Evolutionary conservation across 2,329 filamentous ascomycete genomes (phyloP).

Genomic region (Exserohilum rostratum): DNA sequence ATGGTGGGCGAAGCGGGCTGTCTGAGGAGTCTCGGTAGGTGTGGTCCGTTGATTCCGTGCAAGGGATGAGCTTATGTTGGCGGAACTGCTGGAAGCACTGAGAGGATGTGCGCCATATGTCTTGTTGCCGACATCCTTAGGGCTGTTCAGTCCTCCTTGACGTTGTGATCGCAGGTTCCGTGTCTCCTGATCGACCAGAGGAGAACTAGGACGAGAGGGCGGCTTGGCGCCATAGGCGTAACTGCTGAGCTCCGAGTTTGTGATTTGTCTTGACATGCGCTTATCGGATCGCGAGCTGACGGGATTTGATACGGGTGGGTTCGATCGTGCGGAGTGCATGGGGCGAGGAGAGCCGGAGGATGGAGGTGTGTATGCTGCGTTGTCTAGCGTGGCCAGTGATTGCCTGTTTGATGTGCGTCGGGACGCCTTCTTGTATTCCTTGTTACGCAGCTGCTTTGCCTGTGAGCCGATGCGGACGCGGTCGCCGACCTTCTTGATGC

Average conservation of each 20-base stretch:
- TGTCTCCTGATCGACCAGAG: constrained; percentile 65
- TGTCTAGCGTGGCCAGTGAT: constrained; percentile 81
- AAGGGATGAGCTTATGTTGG: constrained; percentile 54
- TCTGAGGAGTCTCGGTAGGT: constrained; percentile 67
- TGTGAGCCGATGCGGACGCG: constrained; percentile 76
- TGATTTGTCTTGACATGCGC: constrained; percentile 56
- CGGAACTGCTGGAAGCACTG: constrained; percentile 59
- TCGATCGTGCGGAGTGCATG: constrained; percentile 58
- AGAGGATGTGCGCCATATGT: constrained; percentile 63
- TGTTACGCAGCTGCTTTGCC: constrained; percentile 57
- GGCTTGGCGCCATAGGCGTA: constrained; percentile 59
- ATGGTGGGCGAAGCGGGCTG: constrained; percentile 70
- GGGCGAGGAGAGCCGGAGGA: constrained; percentile 70
- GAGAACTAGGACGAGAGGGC: constrained; percentile 73
- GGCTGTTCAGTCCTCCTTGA: constrained; percentile 63
- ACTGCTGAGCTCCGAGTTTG: constrained; percentile 48
- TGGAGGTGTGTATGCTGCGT: constrained; percentile 63
- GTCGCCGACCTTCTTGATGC: constrained; percentile 96
- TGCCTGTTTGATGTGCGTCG: constrained; percentile 81
- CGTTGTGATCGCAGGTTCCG: constrained; percentile 61
- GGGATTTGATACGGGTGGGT: constrained; percentile 46
- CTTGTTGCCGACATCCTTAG: constrained; percentile 59
- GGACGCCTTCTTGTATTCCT: constrained; percentile 56
- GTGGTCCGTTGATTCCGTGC: constrained; percentile 52
- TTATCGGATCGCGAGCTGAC: constrained; percentile 54